Conservation (phyloP, 768 basidiomycete species). For the Suillus paluster region DNA sequence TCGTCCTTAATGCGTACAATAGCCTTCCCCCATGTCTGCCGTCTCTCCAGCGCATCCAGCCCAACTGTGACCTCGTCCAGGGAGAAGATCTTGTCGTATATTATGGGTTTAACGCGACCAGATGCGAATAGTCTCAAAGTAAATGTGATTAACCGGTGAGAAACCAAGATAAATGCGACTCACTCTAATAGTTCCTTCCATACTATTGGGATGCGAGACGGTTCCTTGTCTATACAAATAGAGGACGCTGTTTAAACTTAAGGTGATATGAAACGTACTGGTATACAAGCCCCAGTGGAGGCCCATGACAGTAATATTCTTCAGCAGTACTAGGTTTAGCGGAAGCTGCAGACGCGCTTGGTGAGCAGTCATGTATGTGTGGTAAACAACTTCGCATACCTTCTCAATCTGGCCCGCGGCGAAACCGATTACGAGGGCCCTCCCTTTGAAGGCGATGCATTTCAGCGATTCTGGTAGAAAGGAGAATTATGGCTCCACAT, state of each 20-base stretch:
- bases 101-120: conserved; percentile 66
- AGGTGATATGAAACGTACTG: conserved; percentile 45
- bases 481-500: neutral
- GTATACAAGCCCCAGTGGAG: conserved; percentile 87
- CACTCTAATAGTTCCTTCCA: conserved; percentile 75
- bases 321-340: conserved; percentile 80
- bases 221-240: conserved; percentile 60
- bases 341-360: conserved; percentile 59
- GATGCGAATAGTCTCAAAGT: conserved; percentile 64
- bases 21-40: conserved; percentile 94
- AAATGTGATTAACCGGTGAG: conserved; percentile 5
- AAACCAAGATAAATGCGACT: conserved; percentile 24
- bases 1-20: conserved; percentile 69
- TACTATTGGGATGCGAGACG: conserved; percentile 61
- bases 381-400: conserved; percentile 10
- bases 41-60: conserved; percentile 71
- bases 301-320: conserved; percentile 85
- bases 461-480: conserved; percentile 71
- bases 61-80: conserved; percentile 72
- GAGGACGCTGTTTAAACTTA: neutral
- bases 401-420: conserved; percentile 30
- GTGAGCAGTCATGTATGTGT: neutral
- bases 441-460: conserved; percentile 94
- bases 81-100: conserved; percentile 71
- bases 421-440: conserved; percentile 89